Base-by-base conservation (phyloP, 257 asterid species). In the Ajuga chamaepitys region DNA sequence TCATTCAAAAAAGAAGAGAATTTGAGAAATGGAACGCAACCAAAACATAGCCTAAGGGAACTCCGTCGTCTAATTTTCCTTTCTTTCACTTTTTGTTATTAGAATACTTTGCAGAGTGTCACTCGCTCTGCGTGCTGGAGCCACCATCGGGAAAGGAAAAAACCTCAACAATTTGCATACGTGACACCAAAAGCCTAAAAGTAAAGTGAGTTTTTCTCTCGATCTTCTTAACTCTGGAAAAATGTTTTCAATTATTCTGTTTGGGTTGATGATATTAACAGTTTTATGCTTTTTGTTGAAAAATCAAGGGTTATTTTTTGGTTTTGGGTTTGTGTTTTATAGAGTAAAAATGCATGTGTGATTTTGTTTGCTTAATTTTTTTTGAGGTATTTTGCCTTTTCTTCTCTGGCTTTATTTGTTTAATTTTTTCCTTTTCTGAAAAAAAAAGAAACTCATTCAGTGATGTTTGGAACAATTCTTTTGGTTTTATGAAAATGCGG, bases 291-390 rank as follows among this genome's bases (percentile, higher is more conserved):
- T 50, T 25, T 41, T 16, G 62, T 42, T 45, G 10, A 25, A 9
- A 45, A 44, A 9, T 4, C n/a, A 45, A 17, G 21, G 70, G 63
- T 9, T 13, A 2, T 66, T 4, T 20, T 11, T 52, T 68, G 18
- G 17, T 37, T 47, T 56, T 26, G 5, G 56, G 62, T 45, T 37
- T 68, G 13, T 56, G 51, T 55, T 74, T 50, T 50, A 22, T 58
- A n/a, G 62, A 38, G 52, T 25, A 67, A 20, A 44, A 56, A 59
- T 72, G 75, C 75, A 68, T 62, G 78, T 68, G 2, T 8, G 7
- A 3, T 16, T 66, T 22, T 50, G 11, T 60, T 48, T 35, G 18
- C 46, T 30, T 46, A 16, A 47, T 34, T 28, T 57, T 41, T 9
- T 9, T 51, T 41, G 26, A 40, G 28, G 14, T 2, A 30, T 14